A percentile compares a stretch with the other conserved stretches of the same genome.
Evolutionary conservation across 176 grass and related monocot species (phyloP).

Genomic region (Oryza officinalis): DNA sequence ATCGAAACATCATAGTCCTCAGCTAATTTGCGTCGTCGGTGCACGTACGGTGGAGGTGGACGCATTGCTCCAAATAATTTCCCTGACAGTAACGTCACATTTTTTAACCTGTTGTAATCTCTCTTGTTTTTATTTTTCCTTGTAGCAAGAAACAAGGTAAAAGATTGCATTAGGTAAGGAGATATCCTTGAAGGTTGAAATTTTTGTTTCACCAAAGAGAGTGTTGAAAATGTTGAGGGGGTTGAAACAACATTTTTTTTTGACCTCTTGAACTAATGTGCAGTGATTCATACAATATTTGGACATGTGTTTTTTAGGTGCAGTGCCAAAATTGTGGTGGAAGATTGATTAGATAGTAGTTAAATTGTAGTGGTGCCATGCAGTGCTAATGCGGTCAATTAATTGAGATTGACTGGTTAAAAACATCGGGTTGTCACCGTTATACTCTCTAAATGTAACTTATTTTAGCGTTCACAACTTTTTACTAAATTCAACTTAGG

Average conservation of each 20-base stretch:
- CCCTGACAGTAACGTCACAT: conserved; percentile 4
- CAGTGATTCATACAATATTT: not conserved
- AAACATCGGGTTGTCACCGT: not conserved
- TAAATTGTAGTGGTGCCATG: not conserved
- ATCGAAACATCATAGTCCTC: not conserved
- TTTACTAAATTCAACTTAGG: not conserved
- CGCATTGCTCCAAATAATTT: conserved; percentile 20
- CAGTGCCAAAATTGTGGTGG: not conserved
- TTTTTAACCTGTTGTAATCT: not conserved
- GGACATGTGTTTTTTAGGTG: not conserved
- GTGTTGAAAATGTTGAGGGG: not conserved
- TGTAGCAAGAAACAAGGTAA: conserved; percentile 27
- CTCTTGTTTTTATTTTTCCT: not conserved
- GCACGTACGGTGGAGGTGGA: not conserved
- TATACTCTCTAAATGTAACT: not conserved
- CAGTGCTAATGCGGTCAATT: not conserved
- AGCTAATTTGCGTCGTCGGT: not conserved
- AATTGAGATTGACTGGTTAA: not conserved
- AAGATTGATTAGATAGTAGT: not conserved
- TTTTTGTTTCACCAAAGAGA: not conserved
- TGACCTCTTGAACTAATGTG: conserved; percentile 8
- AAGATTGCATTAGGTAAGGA: conserved; percentile 46
- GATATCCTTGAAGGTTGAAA: conserved; percentile 33
- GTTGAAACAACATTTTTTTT: not conserved
- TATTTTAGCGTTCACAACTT: not conserved